Percentiles rank a stretch among this genome's conserved stretches.
Evolutionary conservation across 2,329 filamentous ascomycete genomes (phyloP).

Genomic region (Macroventuria anomochaeta): DNA sequence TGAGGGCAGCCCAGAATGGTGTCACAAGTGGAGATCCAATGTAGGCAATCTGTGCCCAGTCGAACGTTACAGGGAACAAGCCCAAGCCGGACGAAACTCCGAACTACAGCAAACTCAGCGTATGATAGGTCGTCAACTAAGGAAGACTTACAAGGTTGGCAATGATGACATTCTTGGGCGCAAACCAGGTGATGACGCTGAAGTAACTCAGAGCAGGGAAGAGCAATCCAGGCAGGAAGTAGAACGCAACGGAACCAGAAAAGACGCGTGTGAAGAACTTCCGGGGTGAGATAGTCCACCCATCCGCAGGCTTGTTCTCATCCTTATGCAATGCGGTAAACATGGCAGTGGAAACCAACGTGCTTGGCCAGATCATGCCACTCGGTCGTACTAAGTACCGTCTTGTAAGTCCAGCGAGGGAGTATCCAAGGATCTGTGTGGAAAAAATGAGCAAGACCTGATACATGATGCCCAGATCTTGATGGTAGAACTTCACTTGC

Average conservation of each 20-base stretch:
- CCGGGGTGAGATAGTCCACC: constrained; percentile 83
- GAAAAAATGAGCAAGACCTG: constrained; percentile 84
- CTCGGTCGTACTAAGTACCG: constrained; percentile 83
- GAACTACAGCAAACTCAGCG: constrained; percentile 57
- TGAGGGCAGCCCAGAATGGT: constrained; percentile 85
- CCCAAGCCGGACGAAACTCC: constrained; percentile 85
- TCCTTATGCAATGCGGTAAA: constrained; percentile 85
- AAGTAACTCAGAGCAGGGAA: constrained; percentile 89
- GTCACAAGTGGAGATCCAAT: constrained; percentile 85
- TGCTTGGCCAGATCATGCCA: constrained; percentile 91
- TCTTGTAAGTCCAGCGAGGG: constrained; percentile 81
- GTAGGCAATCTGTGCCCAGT: constrained; percentile 89
- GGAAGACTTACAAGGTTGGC: constrained; percentile 68
- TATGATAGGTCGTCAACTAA: background rate
- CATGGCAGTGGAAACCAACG: constrained; percentile 87
- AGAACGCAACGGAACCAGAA: constrained; percentile 75
- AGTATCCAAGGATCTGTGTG: constrained; percentile 85
- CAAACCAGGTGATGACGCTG: constrained; percentile 87
- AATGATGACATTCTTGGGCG: constrained; percentile 82
- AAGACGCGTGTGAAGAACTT: constrained; percentile 83
- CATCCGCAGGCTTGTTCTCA: constrained; percentile 80
- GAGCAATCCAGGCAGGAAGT: constrained; percentile 82
- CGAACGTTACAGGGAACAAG: constrained; percentile 84
- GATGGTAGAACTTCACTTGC: constrained; percentile 87
- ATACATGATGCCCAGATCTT: constrained; percentile 76